Base-by-base conservation (phyloP, 2,329 filamentous ascomycete genomes). In the Byssothecium circinans region DNA sequence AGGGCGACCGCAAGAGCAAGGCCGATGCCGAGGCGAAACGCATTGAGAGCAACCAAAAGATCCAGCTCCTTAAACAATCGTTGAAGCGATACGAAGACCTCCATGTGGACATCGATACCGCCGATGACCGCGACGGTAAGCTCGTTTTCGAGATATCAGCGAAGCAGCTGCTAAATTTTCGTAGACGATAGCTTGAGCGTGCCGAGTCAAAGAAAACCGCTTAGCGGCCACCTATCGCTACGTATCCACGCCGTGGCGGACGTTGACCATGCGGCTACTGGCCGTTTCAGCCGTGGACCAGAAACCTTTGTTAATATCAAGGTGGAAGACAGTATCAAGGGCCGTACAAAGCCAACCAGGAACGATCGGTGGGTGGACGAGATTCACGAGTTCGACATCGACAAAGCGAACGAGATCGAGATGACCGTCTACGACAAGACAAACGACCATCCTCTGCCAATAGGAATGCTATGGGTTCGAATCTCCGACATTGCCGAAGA, bases 401-500 rank as follows among this genome's bases (percentile, higher is more conserved):
- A 97, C 74, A 97, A 97, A 76, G 94, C 94, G 43, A 99, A 99
- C 72, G 94, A 99, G 74, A 90, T 99, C 52, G 94, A 99, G 69
- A 83, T 99, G 44, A 97, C 91, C 0, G 91, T 99, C 10, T 99
- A 99, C 72, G 94, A 99, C 71, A 96, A 95, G 74, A 86, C 91
- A 2, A 85, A 67, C 18, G 91, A 96, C 61, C 88, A 95, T 60
- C 86, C 91, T 12, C 85, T 95, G 42, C 94, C 94, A 33, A 96
- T 99, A 63, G 94, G 87, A 47, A 85, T 99, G 80, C 81, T 97
- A 12, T 99, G 94, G 94, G 86, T 99, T 49, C 83, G 94, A 50
- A 92, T 99, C 65, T 95, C 94, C 14, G 94, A 99, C 70, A 95
- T 99, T 57, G 90, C 91, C 1, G 94, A 99, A 69, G 94, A 99